A percentile compares a stretch with the other conserved stretches of the same genome.
These are phyloP conservation scores for Gracilaria gracilis DNA, from an alignment of 23 red algal species.

Conservation along the genomic window DNA sequence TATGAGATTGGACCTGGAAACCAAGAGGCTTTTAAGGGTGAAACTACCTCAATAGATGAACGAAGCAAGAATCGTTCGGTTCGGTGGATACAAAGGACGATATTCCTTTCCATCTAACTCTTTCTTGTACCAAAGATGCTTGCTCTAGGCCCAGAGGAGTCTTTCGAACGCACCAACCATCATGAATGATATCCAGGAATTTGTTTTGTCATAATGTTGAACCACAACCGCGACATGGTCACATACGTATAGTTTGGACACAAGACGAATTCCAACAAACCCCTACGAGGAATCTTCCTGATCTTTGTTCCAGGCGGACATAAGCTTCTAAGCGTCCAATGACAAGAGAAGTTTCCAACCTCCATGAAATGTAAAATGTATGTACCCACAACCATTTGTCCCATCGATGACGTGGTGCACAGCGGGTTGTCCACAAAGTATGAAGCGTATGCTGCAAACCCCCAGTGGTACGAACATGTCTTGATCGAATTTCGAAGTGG, in stretches of 20 bases:
- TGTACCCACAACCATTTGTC: conserved; percentile 47
- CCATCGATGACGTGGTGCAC: conserved; percentile 77
- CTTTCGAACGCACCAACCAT: conserved; percentile 81
- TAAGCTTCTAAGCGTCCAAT: conserved; percentile 79
- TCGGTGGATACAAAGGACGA: conserved; percentile 74
- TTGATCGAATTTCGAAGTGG: conserved; percentile 84
- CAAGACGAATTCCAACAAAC: conserved; percentile 87
- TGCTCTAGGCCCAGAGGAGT: conserved; percentile 82
- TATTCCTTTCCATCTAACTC: conserved; percentile 86
- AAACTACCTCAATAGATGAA: conserved; percentile 69
- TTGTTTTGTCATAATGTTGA: conserved; percentile 75
- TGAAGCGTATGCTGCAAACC: conserved; percentile 81
- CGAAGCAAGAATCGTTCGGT: conserved; percentile 70
- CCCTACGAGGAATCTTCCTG: conserved; percentile 79
- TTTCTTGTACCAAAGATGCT: conserved; percentile 79
- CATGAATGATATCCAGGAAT: conserved; percentile 80
- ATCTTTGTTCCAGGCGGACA: conserved; percentile 82
- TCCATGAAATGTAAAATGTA: conserved; percentile 79
- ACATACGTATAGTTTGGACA: conserved; percentile 95
- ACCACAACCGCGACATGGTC: conserved; percentile 86
- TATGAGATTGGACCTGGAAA: not conserved
- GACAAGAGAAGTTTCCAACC: conserved; percentile 71
- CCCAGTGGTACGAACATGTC: conserved; percentile 94
- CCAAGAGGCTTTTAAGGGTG: not conserved
- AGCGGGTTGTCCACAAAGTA: conserved; percentile 91